Evolutionary conservation across 805 yeast species (phyloP).

Genomic region (Wickerhamiella alocasiicola): DNA sequence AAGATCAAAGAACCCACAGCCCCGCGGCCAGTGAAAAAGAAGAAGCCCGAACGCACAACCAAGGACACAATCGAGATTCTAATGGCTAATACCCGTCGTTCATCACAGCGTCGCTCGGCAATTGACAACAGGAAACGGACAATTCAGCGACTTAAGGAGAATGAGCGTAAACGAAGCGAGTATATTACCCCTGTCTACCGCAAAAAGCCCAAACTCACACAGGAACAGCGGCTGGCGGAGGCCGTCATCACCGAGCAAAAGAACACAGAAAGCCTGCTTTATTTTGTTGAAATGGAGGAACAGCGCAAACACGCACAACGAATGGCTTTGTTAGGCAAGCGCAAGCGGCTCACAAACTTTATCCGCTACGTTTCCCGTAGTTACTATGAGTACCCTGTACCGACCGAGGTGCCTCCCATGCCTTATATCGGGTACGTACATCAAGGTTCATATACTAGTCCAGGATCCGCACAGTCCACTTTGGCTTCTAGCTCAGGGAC

Average conservation of each 20-base stretch:
- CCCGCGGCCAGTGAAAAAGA: conserved; percentile 24
- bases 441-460: neutral
- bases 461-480: neutral
- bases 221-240: conserved; percentile 62
- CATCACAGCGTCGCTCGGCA: conserved; percentile 67
- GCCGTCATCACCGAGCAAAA: conserved; percentile 76
- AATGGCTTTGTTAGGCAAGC: conserved; percentile 53
- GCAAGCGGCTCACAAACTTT: conserved; percentile 48
- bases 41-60: conserved; percentile 16
- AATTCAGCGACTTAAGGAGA: conserved; percentile 54
- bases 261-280: conserved; percentile 59
- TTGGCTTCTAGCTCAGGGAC: neutral
- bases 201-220: conserved; percentile 36
- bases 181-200: conserved; percentile 28
- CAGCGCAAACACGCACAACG: conserved; percentile 67
- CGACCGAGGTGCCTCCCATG: conserved; percentile 10
- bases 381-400: conserved; percentile 11
- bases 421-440: neutral
- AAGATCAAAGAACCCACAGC: conserved; percentile 29
- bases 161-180: conserved; percentile 43
- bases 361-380: conserved; percentile 30
- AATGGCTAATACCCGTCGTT: conserved; percentile 44
- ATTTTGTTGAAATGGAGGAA: conserved; percentile 74
- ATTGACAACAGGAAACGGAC: conserved; percentile 66
- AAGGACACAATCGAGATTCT: conserved; percentile 28